A percentile compares a stretch with the other conserved stretches of the same genome.
Conservation (phyloP, 2,329 filamentous ascomycete genomes). For the Neonectria sp. region DNA sequence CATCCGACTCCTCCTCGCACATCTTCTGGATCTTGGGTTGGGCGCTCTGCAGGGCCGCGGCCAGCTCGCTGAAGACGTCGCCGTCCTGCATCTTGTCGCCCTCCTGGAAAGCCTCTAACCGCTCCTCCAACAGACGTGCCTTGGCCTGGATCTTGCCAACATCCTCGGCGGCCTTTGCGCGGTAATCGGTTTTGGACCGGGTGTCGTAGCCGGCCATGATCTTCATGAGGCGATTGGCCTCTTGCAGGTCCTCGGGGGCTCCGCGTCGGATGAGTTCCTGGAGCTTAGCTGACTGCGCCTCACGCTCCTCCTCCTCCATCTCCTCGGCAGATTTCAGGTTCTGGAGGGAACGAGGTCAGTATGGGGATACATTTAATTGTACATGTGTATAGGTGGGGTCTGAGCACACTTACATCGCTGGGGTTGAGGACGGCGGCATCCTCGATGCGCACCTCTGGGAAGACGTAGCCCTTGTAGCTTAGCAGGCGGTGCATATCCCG, state of each 20-base stretch:
- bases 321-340: conserved; percentile 97
- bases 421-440: conserved; percentile 97
- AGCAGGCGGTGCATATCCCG: conserved; percentile 97
- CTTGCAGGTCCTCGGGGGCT: conserved; percentile 92
- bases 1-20: conserved; percentile 98
- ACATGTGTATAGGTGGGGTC: background rate
- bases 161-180: conserved; percentile 96
- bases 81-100: conserved; percentile 83
- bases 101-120: conserved; percentile 85
- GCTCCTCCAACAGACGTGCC: conserved; percentile 91
- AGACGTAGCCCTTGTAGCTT: conserved; percentile 97
- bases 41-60: conserved; percentile 88
- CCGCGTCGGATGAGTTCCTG: conserved; percentile 96
- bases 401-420: conserved; percentile 81
- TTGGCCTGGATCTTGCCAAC: conserved; percentile 97
- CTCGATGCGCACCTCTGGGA: conserved; percentile 91
- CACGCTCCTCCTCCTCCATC: conserved; percentile 97
- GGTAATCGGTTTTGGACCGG: conserved; percentile 95
- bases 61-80: conserved; percentile 86
- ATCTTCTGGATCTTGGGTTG: conserved; percentile 99
- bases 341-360: conserved; percentile 60
- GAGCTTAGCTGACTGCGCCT: conserved; percentile 97
- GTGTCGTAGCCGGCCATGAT: conserved; percentile 99
- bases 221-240: conserved; percentile 98
- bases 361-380: conserved; percentile 57